Evolutionary conservation across 2,329 filamentous ascomycete species (phyloP), one percentile per base, ranked within the genome.

Genomic region (Aspergillus piperis): DNA sequence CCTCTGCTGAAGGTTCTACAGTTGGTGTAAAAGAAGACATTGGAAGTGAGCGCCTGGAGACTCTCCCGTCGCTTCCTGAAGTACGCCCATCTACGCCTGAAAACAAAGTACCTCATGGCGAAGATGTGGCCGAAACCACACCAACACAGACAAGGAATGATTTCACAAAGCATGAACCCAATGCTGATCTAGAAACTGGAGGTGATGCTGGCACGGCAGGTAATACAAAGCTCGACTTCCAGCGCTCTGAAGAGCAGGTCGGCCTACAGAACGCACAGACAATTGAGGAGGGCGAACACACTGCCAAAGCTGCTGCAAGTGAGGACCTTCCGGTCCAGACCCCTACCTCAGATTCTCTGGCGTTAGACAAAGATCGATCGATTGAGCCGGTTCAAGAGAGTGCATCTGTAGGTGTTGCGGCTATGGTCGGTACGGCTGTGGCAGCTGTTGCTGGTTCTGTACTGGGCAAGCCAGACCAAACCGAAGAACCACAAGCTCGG

Each of bases 1-100:
- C 73, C 54, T 74, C 73, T 19, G 66, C 64, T n/a, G 71, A 73
- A 57, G 71, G 72, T 2, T 74, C 75, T 5, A 60, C 65, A 8
- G 60, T 74, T 57, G 66, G 68, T 8, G 63, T 62, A 3, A 70
- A 64, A 58, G 66, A 69, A 8, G 64, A 70, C 11, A 64, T 65
- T 51, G 60, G 6, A 23, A 52, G 51, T 54, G 54, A 71, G 51
- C 61, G 63, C 32, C 52, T 61, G 8, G 61, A 67, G 13, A 51
- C 56, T 23, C 58, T 71, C 10, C 67, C 66, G 17, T 58, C 64
- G 1, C 59, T 66, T 6, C 57, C 64, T 39, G 52, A 63, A 13
- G 62, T 58, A 30, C 61, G 66, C 8, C 63, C 65, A 13, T 58
- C 64, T 8, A 69, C 64, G 8, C 69, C 71, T 6, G 50, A 63